phyloP scores from a whole-genome alignment of 2,329 filamentous ascomycete genomes.

The Cyphellophora europaea region DNA sequence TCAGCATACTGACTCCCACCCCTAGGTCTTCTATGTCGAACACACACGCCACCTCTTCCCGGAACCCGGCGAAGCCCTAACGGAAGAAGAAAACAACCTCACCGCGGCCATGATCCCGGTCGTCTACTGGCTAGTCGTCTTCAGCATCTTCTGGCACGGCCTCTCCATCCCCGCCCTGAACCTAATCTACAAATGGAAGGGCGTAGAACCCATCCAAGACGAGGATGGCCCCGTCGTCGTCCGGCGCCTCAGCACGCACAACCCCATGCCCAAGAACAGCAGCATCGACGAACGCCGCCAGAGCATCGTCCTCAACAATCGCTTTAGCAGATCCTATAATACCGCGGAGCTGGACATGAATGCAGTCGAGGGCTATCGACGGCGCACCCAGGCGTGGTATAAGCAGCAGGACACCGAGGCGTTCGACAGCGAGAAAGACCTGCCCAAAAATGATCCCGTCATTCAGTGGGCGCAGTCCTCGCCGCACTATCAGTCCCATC shows the following conservation, averaged over 20 bases:
- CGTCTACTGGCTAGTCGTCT: not conserved
- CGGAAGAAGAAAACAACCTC: constrained; percentile 29
- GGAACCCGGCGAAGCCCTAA: constrained; percentile 28
- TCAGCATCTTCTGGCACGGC: not conserved
- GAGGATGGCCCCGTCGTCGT: constrained; percentile 23
- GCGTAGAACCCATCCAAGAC: constrained; percentile 23
- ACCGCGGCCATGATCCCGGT: constrained; percentile 30
- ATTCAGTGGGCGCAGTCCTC: not conserved
- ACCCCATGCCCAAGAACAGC: constrained; percentile 27
- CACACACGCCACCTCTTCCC: constrained; percentile 36
- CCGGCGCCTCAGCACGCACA: constrained; percentile 9
- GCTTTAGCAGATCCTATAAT: constrained; percentile 16
- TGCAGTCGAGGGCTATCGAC: constrained; percentile 2
- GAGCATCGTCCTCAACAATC: constrained; percentile 27
- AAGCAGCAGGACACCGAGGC: not conserved
- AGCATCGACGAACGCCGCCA: constrained; percentile 18
- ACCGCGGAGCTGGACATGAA: constrained; percentile 2
- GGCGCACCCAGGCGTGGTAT: constrained; percentile 1
- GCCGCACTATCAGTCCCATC: not conserved
- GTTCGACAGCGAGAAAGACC: not conserved
- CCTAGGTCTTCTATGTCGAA: constrained; percentile 59
- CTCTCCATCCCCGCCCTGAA: not conserved
- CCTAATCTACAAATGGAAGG: constrained; percentile 10
- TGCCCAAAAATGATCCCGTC: not conserved
- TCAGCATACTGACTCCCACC: too few species aligned